Evolutionary conservation across 1,284 basidiomycete species (phyloP).

Genomic region (Cutaneotrichosporon cutaneum): DNA sequence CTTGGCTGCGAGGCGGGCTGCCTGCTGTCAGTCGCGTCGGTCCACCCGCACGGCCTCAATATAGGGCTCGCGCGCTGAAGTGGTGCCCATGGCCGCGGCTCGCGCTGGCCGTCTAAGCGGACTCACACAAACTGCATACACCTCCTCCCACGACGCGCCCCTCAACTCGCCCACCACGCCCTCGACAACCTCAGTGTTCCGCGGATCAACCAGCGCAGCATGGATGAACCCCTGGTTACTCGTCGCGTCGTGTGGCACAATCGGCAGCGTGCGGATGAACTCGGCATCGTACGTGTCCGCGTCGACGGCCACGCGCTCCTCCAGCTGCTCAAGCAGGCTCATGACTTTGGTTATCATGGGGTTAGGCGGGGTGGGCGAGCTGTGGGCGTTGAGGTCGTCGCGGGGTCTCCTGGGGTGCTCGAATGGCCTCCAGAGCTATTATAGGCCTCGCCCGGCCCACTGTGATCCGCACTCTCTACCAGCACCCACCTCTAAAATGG

Average conservation of each 20-base stretch:
- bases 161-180: conserved; percentile 32
- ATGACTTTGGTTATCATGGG: conserved; percentile 24
- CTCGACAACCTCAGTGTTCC: conserved; percentile 37
- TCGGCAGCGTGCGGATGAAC: conserved; percentile 31
- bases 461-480: not conserved
- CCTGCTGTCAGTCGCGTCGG: conserved; percentile 11
- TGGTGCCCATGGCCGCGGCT: no score
- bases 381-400: not conserved
- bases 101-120: no score
- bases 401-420: not conserved
- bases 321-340: conserved; percentile 40
- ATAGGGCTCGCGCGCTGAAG: no score
- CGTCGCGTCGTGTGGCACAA: conserved; percentile 41
- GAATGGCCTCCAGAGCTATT: not conserved
- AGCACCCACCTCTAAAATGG: not conserved
- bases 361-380: not conserved
- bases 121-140: conserved; percentile 37
- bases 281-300: conserved; percentile 38
- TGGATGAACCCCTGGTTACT: conserved; percentile 39
- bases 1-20: conserved; percentile 21
- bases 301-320: conserved; percentile 34
- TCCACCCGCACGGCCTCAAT: no score
- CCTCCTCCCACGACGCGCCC: conserved; percentile 30
- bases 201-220: conserved; percentile 30
- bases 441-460: not conserved